Percentiles rank a stretch among this genome's conserved stretches.
Conservation (phyloP, 2,329 filamentous ascomycete species). For the Penicillium sclerotiorum region DNA sequence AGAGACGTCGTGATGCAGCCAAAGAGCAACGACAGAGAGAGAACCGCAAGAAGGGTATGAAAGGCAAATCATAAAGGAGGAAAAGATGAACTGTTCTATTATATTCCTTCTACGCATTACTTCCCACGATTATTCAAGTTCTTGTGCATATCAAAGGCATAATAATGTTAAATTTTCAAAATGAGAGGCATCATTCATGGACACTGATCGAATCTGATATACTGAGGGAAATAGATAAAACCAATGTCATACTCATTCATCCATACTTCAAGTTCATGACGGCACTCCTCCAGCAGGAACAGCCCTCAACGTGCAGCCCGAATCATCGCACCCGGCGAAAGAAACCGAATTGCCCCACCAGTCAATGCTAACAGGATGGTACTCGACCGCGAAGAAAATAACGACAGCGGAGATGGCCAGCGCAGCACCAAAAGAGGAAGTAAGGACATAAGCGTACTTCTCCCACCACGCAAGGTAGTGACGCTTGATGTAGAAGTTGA, state of each 20-base stretch:
- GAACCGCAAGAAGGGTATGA: slow-evolving; percentile 56
- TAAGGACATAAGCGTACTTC: slow-evolving; percentile 60
- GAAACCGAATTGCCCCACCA: slow-evolving; percentile 34
- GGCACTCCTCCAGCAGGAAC: slow-evolving; percentile 2
- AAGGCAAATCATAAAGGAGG: slow-evolving; percentile 33
- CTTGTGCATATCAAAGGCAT: not conserved
- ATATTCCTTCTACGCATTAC: not conserved
- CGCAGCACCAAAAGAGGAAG: slow-evolving; percentile 54
- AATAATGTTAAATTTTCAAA: too few relatives aligned
- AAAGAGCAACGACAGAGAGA: slow-evolving; percentile 64
- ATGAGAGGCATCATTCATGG: not conserved
- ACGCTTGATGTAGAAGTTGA: slow-evolving; percentile 53
- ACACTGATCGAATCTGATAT: not conserved
- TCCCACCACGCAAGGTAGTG: slow-evolving; percentile 54
- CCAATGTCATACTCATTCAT: not conserved
- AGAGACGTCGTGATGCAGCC: slow-evolving; percentile 59
- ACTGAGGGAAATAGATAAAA: not conserved
- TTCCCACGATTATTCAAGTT: not conserved
- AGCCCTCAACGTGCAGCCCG: not conserved
- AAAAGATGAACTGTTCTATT: not conserved
- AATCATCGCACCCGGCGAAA: slow-evolving; percentile 7
- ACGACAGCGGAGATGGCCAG: slow-evolving; percentile 56
- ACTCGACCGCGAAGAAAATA: slow-evolving; percentile 58
- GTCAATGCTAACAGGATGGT: slow-evolving; percentile 23
- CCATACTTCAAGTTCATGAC: not conserved